Base-by-base conservation (phyloP, 352 stramenopile genomes). In the Pythium graminicola region DNA sequence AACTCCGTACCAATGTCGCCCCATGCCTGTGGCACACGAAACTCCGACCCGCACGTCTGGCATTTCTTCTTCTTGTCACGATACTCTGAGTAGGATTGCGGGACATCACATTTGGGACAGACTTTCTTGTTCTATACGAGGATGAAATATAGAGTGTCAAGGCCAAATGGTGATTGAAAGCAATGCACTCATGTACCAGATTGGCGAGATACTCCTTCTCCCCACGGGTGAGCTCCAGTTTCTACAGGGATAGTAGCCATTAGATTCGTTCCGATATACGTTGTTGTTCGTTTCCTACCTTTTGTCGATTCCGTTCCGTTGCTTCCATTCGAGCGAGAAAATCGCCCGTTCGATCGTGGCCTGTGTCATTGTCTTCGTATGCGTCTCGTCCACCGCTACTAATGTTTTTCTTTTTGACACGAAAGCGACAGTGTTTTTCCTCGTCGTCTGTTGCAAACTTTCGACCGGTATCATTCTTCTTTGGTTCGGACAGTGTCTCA, bases 1-100 rank as follows among this genome's bases (percentile, higher is more conserved):
- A 93, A 93, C 22, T 72, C 67, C 1, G 67, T 40, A 1, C 79
- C 74, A 32, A 93, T 62, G 33, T 93, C 80, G 0, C 80, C 78
- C 82, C 82, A 93, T 1, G 80, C 82, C 48, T 90, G 76, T 3
- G 76, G 57, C 8, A 86, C 61, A 3, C 77, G 73, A 49, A 89
- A 93, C 57, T 86, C 72, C 16, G 81, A 74, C 16, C 80, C 77
- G 49, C 82, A 93, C 40, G 72, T 85, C 54, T 88, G 80, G 49
- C 82, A 93, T 4, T 70, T 69, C 50, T 93, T 93, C 65, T 91
- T 93, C 64, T 93, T 93, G 68, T 91, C 82, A 9, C 77, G 80
- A n/a, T 70, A 83, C 50, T 93, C 82, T 1, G 82, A 81, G 46
- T 89, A 93, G 19, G 80, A 89, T 54, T 93, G 82, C 11, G 72